Evolutionary conservation across 2,329 filamentous ascomycete species (phyloP), one percentile per base, ranked within the genome.

Genomic region (Hypoxylon sp.): DNA sequence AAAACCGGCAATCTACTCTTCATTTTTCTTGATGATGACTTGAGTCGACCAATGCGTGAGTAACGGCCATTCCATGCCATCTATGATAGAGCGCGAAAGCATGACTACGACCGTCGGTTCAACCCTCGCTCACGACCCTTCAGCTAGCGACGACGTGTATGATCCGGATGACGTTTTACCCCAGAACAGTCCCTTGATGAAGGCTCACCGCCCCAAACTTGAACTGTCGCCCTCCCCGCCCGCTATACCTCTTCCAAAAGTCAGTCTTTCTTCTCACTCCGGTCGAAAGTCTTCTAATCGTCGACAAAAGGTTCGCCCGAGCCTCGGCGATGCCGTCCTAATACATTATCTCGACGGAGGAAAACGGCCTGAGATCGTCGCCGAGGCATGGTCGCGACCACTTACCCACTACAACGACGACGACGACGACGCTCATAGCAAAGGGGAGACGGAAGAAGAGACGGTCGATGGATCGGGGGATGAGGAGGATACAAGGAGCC

Each of bases 271-370:
- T 69, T 66, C 64, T 62, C 71, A 63, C 57, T 63, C 64, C 53
- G 69, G 68, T 62, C 67, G 70, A 69, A 76, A 75, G 67, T 77
- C 75, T 65, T 72, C 75, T 76, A 79, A 78, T 75, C 72, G 75
- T 77, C 73, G 71, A 59, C 74, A 67, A 63, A 83, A 82, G 79
- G 72, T 78, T 55, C 75, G 71, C 59, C 75, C 80, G 30, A 82
- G 74, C 63, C 81, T 81, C 66, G 83, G 81, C 62, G 84, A 89
- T 78, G 82, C 78, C 61, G 84, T 90, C 58, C 77, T 93, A 69
- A 78, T 93, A 57, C 72, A 75, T 49, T 76, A 79, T 68, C 78
- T 92, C 74, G 82, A 75, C 62, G 81, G 77, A 65, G 83, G 84
- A 64, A 83, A 84, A 65, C 76, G 77, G 60, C 84, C 81, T 40